Conservation (phyloP, 108 stramenopile species). For the Hondaea fermentalgiana region DNA sequence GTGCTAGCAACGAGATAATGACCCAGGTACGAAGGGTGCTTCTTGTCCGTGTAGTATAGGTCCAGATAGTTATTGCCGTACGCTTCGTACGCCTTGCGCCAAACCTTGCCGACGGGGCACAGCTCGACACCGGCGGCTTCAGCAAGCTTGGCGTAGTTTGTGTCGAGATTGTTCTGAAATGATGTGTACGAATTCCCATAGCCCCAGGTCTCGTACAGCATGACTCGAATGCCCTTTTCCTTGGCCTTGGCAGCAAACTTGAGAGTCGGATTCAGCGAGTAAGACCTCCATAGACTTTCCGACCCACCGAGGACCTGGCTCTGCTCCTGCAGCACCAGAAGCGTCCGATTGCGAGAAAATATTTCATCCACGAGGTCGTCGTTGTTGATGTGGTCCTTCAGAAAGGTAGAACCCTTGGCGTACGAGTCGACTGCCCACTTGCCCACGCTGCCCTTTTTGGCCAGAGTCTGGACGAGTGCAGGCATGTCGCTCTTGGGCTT, state of each 20-base stretch:
- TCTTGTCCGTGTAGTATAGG: background rate
- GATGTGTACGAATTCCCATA: background rate
- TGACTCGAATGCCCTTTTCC: background rate
- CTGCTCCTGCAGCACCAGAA: background rate
- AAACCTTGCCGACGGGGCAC: background rate
- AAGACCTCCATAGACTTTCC: background rate
- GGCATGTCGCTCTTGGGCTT: background rate
- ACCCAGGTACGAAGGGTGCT: background rate
- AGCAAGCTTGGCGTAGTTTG: background rate
- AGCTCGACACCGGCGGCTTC: background rate
- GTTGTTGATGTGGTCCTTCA: too few species aligned
- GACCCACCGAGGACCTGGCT: background rate
- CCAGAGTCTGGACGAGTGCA: background rate
- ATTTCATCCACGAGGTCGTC: background rate
- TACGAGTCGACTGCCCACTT: background rate
- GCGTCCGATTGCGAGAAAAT: background rate
- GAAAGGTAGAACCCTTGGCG: background rate
- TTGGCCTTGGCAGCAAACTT: background rate
- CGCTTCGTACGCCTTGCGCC: background rate
- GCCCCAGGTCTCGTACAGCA: conserved; percentile 13
- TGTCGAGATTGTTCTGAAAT: background rate
- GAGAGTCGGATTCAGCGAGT: background rate
- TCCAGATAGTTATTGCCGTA: background rate
- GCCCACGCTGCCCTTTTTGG: background rate
- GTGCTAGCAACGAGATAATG: background rate